Percentiles rank a stretch among this genome's conserved stretches.
Evolutionary conservation across 1,284 basidiomycete genomes (phyloP).

Genomic region (Papiliotrema nemorosa): DNA sequence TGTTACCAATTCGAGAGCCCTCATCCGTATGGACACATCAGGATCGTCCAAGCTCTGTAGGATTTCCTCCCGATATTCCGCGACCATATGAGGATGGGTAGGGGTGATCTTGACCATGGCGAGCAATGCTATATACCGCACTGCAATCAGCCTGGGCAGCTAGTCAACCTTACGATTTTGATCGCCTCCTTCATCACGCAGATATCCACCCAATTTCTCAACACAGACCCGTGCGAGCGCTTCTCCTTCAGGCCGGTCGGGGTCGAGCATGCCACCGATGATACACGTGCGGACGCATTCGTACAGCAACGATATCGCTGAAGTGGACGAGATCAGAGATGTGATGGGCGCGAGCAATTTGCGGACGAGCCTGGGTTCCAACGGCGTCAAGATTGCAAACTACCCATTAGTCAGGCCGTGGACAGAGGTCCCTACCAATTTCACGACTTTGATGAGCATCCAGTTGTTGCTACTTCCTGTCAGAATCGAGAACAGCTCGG

Average conservation of each 20-base stretch:
- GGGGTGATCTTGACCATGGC: constrained; percentile 96
- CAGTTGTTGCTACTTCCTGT: constrained; percentile 96
- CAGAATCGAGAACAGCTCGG: constrained; percentile 89
- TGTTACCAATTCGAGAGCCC: constrained; percentile 87
- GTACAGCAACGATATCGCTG: constrained; percentile 92
- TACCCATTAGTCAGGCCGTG: constrained; percentile 38
- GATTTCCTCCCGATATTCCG: constrained; percentile 89
- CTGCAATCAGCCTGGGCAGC: constrained; percentile 50
- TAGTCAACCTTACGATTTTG: constrained; percentile 71
- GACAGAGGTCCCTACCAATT: constrained; percentile 61
- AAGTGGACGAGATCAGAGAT: constrained; percentile 90
- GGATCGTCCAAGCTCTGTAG: constrained; percentile 84
- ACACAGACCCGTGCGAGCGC: constrained; percentile 82
- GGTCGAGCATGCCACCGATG: constrained; percentile 91
- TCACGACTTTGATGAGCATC: constrained; percentile 99
- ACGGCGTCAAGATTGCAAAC: constrained; percentile 87
- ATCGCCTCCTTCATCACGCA: constrained; percentile 73
- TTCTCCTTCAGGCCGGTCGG: constrained; percentile 62
- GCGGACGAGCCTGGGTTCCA: constrained; percentile 88
- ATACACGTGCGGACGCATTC: constrained; percentile 99
- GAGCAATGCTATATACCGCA: constrained; percentile 93
- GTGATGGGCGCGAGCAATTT: constrained; percentile 92
- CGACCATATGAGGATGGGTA: constrained; percentile 83
- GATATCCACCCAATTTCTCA: constrained; percentile 86
- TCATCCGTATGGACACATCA: constrained; percentile 92